phyloP scores from a whole-genome alignment of 805 yeast species.

The Suhomyces xylopsoci region DNA sequence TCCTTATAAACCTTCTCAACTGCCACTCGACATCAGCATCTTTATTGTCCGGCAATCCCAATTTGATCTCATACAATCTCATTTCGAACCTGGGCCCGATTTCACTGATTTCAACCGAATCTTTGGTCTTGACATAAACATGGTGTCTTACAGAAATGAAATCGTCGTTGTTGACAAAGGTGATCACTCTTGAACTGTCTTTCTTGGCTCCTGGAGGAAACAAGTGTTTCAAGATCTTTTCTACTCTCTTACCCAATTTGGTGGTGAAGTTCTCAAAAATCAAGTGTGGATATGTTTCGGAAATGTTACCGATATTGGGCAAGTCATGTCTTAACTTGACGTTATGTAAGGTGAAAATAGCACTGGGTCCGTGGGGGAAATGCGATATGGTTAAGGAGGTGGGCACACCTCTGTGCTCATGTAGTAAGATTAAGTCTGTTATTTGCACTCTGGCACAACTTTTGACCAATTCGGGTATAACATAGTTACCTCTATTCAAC shows the following conservation, averaged over 20 bases:
- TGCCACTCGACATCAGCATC: constrained; percentile 99
- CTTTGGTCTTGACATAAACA: constrained; percentile 84
- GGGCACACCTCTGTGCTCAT: constrained; percentile 98
- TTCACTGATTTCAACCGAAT: constrained; percentile 88
- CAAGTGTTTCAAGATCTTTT: constrained; percentile 74
- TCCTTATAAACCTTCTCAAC: constrained; percentile 85
- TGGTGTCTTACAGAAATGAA: constrained; percentile 94
- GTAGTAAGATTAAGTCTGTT: constrained; percentile 80
- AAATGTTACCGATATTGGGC: constrained; percentile 76
- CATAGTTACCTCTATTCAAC: constrained; percentile 88
- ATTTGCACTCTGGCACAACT: constrained; percentile 80
- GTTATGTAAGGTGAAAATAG: constrained; percentile 89
- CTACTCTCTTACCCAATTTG: constrained; percentile 79
- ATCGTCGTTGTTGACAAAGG: constrained; percentile 88
- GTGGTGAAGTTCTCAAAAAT: constrained; percentile 88
- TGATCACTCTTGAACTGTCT: constrained; percentile 86
- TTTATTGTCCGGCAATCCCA: constrained; percentile 91
- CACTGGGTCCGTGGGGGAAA: constrained; percentile 98
- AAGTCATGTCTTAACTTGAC: constrained; percentile 94
- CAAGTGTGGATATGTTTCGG: constrained; percentile 91
- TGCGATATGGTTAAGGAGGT: constrained; percentile 89
- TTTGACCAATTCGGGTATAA: constrained; percentile 78
- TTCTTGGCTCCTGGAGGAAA: constrained; percentile 97
- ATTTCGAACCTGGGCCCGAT: constrained; percentile 98
- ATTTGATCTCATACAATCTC: constrained; percentile 81